Conservation (phyloP, 164 flowering plant species). For the Vitis labrusca region DNA sequence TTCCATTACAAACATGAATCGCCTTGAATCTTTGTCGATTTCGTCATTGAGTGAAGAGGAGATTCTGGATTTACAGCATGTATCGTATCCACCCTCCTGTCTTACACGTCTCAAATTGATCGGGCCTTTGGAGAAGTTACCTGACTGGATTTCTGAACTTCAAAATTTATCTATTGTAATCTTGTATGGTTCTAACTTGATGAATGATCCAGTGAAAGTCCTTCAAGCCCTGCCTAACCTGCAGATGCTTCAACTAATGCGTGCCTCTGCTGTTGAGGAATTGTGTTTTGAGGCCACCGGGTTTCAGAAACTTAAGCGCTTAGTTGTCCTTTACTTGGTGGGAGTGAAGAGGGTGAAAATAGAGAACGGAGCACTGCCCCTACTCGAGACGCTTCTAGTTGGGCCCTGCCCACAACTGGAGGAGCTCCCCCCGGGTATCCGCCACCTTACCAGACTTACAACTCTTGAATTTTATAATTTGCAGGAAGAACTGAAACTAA, state of each 20-base stretch:
- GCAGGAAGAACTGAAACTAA: no score
- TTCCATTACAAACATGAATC: conserved; percentile 14
- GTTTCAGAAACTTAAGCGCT: conserved; percentile 11
- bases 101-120: neutral
- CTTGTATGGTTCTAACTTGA: no score
- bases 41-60: neutral
- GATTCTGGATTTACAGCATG: neutral
- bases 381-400: no score
- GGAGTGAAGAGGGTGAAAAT: neutral
- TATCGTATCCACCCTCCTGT: neutral
- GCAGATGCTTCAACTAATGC: neutral
- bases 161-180: no score
- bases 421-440: no score
- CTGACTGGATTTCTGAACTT: conserved; percentile 11
- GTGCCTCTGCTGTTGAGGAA: neutral
- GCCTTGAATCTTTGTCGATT: conserved; percentile 6
- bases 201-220: neutral
- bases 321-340: neutral
- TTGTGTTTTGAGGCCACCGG: neutral
- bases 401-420: no score
- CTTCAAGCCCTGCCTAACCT: conserved; percentile 14
- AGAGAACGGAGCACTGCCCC: no score
- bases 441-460: no score
- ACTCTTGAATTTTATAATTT: no score
- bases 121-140: conserved; percentile 12